Percentiles rank a stretch among this genome's conserved stretches.
Evolutionary conservation across 306 rosid genomes (phyloP).

Genomic region (Prosopis cineraria): DNA sequence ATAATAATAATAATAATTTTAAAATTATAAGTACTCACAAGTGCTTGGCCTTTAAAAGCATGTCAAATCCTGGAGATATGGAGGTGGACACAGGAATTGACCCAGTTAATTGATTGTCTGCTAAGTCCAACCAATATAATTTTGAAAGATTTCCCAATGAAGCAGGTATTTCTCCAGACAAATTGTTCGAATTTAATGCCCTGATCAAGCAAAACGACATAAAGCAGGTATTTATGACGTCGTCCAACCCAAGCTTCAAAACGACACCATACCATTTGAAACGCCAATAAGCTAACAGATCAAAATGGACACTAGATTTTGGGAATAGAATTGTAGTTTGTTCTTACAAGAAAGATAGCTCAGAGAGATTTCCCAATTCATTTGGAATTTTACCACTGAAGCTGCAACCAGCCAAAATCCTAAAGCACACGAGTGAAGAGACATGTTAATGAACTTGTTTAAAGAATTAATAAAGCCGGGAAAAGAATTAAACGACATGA

Average conservation of each 20-base stretch:
- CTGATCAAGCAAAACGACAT: constrained; percentile 49
- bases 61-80: constrained; percentile 73
- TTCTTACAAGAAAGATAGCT: constrained; percentile 84
- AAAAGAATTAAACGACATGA: background rate
- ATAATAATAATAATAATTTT: background rate
- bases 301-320: too few species aligned
- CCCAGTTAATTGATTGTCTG: constrained; percentile 77
- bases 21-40: constrained; percentile 59
- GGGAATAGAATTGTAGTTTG: background rate
- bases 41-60: constrained; percentile 75
- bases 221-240: too few species aligned
- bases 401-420: constrained; percentile 91
- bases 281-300: too few species aligned
- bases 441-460: background rate
- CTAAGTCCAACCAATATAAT: constrained; percentile 86
- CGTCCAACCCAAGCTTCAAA: too few species aligned
- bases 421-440: constrained; percentile 37
- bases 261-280: too few species aligned
- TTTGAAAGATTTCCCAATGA: constrained; percentile 90
- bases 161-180: constrained; percentile 79
- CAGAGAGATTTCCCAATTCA: constrained; percentile 73
- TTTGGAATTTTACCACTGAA: constrained; percentile 84
- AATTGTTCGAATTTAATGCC: constrained; percentile 86
- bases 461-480: background rate
- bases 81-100: constrained; percentile 70